Evolutionary conservation across 2,329 filamentous ascomycete genomes (phyloP), one percentile per base, ranked within the genome.

Genomic region (Sclerotiophoma versabilis): DNA sequence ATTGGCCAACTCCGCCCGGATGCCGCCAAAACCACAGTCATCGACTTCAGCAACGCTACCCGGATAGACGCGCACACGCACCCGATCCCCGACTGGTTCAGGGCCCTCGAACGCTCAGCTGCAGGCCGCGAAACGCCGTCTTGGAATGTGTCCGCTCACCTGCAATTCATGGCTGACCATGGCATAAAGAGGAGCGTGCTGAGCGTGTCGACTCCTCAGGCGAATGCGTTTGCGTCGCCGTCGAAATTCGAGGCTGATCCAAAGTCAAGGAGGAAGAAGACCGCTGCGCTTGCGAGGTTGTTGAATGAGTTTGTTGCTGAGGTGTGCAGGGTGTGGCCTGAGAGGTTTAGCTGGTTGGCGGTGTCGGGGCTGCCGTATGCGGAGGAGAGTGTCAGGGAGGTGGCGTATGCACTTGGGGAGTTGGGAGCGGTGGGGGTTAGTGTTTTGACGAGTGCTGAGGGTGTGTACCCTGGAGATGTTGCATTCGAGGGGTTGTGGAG

Each of bases 51-150:
- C 10, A 51, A 49, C 10, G 67, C 68, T 15, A 63, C 57, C 8
- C 61, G 66, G 12, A 67, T 76, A 43, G 74, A 76, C 52, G 71
- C 71, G 1, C 74, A 76, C 53, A 71, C 67, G 9, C 74, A 76
- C 46, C 68, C 71, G 22, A 69, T 75, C 5, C 71, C 73, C 2
- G 44, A 60, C 4, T 74, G 70, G 66, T 76, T 75, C 54, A 66
- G 68, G 8, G 54, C 52, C 29, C 65, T 75, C 17, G 66, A 74
- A 29, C 65, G 68, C 4, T 57, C 62, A 4, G 68, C 72, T n/a
- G 74, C 70, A 29, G 73, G 67, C 22, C 71, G 68, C 33, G 62
- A 55, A 47, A 74, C 71, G 11, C 74, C 74, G 0, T 52, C 58
- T 0, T 76, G 73, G 73, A 61, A 60, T 15, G 39, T 65, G 0